phyloP scores from a whole-genome alignment of 1,284 basidiomycete species.

The Gomphus sp. region DNA sequence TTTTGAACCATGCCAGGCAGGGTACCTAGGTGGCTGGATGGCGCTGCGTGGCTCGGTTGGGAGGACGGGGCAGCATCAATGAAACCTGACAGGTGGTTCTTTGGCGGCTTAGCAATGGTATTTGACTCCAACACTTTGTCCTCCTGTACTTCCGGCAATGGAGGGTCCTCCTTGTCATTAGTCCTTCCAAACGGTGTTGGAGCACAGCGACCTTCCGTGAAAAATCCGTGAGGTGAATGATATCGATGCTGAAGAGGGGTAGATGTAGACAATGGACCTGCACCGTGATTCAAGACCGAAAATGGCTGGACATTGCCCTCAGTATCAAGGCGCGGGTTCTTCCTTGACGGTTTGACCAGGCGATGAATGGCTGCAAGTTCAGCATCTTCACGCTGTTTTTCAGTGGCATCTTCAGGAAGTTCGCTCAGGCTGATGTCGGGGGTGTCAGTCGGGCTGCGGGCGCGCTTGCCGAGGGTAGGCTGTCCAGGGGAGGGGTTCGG shows the following conservation, averaged over 20 bases:
- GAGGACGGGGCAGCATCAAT: neutral
- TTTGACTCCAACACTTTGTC: neutral
- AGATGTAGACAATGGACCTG: neutral
- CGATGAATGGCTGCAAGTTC: neutral
- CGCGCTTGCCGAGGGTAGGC: conserved; percentile 3
- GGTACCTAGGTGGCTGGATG: neutral
- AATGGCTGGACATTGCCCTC: neutral
- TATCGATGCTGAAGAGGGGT: neutral
- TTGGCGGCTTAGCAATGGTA: neutral
- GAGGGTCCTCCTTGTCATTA: neutral
- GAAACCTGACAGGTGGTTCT: neutral
- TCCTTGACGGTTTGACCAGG: neutral
- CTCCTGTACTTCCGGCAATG: neutral
- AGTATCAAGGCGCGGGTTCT: neutral
- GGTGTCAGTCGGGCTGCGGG: neutral
- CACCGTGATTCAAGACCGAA: no score
- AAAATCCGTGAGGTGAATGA: neutral
- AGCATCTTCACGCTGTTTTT: neutral
- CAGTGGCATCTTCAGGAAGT: neutral
- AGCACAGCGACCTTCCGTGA: neutral
- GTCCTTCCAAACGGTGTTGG: neutral
- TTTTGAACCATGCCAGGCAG: neutral
- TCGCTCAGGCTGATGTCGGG: neutral
- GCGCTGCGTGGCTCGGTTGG: no score
- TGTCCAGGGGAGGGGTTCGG: neutral